phyloP scores from a whole-genome alignment of 2,329 filamentous ascomycete genomes.

The Magnaporthiopsis incrustans region DNA sequence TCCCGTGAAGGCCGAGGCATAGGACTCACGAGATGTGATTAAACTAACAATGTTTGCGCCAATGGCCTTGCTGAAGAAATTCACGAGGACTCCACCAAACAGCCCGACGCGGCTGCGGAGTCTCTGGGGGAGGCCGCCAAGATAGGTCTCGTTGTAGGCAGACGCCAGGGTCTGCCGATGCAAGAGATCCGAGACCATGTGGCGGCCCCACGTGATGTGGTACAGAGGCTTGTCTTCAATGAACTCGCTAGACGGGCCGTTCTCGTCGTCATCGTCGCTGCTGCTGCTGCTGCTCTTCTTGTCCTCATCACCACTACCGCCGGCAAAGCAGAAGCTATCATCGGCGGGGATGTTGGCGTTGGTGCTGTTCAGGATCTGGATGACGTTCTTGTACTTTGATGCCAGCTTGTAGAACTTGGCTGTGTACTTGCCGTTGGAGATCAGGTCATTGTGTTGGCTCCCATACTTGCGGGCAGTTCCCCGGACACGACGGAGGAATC shows the following conservation, averaged over 20 bases:
- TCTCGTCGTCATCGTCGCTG: conserved; percentile 20
- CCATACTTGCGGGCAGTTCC: too few relatives aligned
- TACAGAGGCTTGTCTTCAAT: conserved; percentile 65
- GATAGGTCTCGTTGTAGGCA: conserved; percentile 44
- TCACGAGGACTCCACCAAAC: conserved; percentile 55
- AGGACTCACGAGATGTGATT: not conserved
- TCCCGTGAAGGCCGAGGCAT: too few relatives aligned
- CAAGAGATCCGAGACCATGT: conserved; percentile 59
- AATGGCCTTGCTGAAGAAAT: conserved; percentile 68
- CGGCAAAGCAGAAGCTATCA: conserved; percentile 59
- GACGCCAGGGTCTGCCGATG: conserved; percentile 68
- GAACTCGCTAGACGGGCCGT: conserved; percentile 61
- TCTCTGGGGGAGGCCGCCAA: conserved; percentile 63
- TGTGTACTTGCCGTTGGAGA: conserved; percentile 67
- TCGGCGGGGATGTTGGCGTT: conserved; percentile 65
- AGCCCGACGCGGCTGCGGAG: conserved; percentile 58
- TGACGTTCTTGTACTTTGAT: conserved; percentile 62
- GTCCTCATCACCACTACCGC: conserved; percentile 34
- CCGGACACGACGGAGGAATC: too few relatives aligned
- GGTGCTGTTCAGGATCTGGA: conserved; percentile 67
- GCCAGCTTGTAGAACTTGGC: conserved; percentile 71
- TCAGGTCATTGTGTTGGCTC: too few relatives aligned
- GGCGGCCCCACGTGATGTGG: conserved; percentile 63
- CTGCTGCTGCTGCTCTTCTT: not conserved
- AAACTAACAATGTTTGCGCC: conserved; percentile 58